Base-by-base conservation (phyloP, 106 monocot genomes). In the Cymbidium sinense region DNA sequence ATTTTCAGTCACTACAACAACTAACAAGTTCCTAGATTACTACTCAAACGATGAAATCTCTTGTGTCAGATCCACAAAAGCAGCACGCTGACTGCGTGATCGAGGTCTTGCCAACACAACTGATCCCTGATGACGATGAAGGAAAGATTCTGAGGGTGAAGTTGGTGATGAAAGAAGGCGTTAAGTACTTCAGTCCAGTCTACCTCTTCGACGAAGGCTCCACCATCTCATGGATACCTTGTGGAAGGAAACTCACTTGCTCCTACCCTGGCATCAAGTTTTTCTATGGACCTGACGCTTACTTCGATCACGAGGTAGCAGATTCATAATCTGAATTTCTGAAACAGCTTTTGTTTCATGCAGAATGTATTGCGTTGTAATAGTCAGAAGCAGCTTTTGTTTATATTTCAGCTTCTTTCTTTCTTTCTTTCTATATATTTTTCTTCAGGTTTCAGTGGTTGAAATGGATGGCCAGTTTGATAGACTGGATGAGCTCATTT, bases 391-490 rank as follows among this genome's bases (percentile, higher is more conserved):
- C 29, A 4, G 33, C 3, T 6, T 34, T 13, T 28, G 6, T 0
- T 2, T 1, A 11, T 34, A 17, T 13, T 17, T 69, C 1, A 29
- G 33, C 69, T 69, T 69, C 15, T 33, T 47, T 47, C 11, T 47
- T 2, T 47, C 13, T 17, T 12, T 43, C 5, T 18, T 12, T n/a
- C n/a, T n/a, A n/a, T 41, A 41, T 41, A 9, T 41, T 41, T 9
- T 41, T 52, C 8, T 18, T 13, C 39, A 98, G 96, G 96, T 98
- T 23, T 98, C 96, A 20, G 87, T 94, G 15, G 21, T 98, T 81
- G 96, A 98, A 83, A 98, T 98, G 96, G 96, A 98, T 75, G 96
- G 96, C 47, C 91, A 92, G 67, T 98, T 98, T 43, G 96, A 98
- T 84, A 92, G 88, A 88, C 70, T 98, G 75, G 96, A 98, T 54